Percentiles rank a stretch among this genome's conserved stretches.
Conservation (phyloP, 2,329 filamentous ascomycete species). For the Penicillium italicum region DNA sequence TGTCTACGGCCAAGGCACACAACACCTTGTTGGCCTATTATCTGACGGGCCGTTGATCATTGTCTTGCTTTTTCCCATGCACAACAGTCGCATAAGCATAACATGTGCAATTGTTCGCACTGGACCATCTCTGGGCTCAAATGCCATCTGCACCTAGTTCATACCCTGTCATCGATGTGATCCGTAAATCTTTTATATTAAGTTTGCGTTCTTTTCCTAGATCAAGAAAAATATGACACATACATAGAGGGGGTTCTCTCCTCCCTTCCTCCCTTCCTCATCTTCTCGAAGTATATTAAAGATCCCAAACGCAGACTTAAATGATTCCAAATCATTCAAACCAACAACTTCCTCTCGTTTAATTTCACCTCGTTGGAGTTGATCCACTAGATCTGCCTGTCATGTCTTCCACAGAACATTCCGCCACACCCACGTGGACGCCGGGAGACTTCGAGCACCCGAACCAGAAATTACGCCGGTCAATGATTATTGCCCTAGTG, state of each 20-base stretch:
- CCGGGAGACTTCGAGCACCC: constrained; percentile 28
- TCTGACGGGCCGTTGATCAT: neutral
- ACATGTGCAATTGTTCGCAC: neutral
- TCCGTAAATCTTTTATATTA: constrained; percentile 1
- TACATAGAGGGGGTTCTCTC: neutral
- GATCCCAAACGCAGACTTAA: neutral
- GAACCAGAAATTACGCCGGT: constrained; percentile 21
- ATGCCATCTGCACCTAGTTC: neutral
- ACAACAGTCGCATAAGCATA: neutral
- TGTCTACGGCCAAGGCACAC: neutral
- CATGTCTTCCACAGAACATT: constrained; percentile 20
- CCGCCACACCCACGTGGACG: constrained; percentile 14
- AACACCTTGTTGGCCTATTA: neutral
- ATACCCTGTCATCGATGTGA: constrained; percentile 1
- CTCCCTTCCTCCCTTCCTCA: neutral
- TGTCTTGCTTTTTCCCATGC: neutral
- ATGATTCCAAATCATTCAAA: constrained; percentile 27
- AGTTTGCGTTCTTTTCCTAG: constrained; percentile 1
- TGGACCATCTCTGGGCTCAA: constrained; percentile 1
- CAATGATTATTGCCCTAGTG: constrained; percentile 24
- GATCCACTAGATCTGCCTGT: neutral
- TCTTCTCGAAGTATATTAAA: constrained; percentile 6
- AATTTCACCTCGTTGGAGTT: constrained; percentile 1
- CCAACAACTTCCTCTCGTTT: constrained; percentile 13
- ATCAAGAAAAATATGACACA: constrained; percentile 13